phyloP scores from a whole-genome alignment of 306 rosid genomes.

The Quercus bicolor region DNA sequence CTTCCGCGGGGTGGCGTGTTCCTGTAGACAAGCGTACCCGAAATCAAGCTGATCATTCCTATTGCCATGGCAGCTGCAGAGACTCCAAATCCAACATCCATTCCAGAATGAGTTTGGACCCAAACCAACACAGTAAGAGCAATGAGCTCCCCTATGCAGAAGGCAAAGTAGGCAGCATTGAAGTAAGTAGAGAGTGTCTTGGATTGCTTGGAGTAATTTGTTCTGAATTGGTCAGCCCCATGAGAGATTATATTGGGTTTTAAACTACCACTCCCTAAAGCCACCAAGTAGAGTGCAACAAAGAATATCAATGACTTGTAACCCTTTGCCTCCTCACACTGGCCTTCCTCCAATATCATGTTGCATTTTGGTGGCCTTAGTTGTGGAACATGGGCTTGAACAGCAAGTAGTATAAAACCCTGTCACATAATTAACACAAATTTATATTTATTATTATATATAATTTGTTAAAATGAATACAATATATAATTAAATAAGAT shows the following conservation, averaged over 20 bases:
- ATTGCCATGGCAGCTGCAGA: constrained; percentile 58
- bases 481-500: no score
- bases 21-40: constrained; percentile 31
- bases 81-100: constrained; percentile 61
- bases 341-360: constrained; percentile 4
- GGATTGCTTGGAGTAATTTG: constrained; percentile 34
- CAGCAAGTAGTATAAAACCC: constrained; percentile 53
- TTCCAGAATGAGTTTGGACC: constrained; percentile 61
- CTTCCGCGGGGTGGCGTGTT: constrained; percentile 43
- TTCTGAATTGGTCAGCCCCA: constrained; percentile 62
- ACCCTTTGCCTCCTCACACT: constrained; percentile 43
- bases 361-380: constrained; percentile 48
- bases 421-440: neutral
- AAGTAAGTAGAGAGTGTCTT: constrained; percentile 52
- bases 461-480: neutral
- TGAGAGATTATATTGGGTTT: constrained; percentile 63
- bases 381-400: constrained; percentile 56
- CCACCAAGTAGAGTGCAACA: constrained; percentile 55
- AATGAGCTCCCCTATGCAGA: constrained; percentile 52
- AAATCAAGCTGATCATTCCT: constrained; percentile 37
- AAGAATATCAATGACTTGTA: constrained; percentile 44
- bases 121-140: constrained; percentile 60
- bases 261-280: constrained; percentile 63
- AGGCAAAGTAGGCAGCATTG: constrained; percentile 58
- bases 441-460: neutral